Evolutionary conservation across 768 basidiomycete genomes (phyloP), one percentile per base, ranked within the genome.

Genomic region (Cystobasidium onofrii): DNA sequence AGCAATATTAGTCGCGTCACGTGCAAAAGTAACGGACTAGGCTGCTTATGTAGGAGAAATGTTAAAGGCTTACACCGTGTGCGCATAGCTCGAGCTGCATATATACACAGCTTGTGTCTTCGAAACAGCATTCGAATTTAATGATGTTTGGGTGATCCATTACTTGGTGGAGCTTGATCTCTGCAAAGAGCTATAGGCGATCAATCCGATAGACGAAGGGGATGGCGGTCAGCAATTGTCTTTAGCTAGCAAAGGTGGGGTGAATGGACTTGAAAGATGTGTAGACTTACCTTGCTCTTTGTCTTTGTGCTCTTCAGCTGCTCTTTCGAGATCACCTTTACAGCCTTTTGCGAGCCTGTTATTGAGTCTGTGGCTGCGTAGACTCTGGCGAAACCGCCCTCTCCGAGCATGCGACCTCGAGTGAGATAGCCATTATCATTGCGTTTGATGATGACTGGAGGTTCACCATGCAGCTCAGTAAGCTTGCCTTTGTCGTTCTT

Each of bases 121-220:
- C 94, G 79, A 97, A 98, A 81, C 93, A 95, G 76, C 96, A 92
- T 64, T 88, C 85, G 81, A 98, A 97, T 13, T 83, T 82, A 64
- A 97, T 93, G 75, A 99, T 91, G 81, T 99, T 94, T 20, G 92
- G 90, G 78, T 98, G 95, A 29, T 86, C 82, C 60, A 99, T 86
- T 17, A 91, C 88, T 74, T 89, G 88, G 81, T 99, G 95, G 61
- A 99, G 92, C 84, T 95, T 96, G 79, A 99, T 99, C 85, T 99
- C 95, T 74, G 95, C 94, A 79, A 93, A 99, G 57, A 99, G 86
- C 95, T 97, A 34, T 9, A 20, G 46, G 46, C 18, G 43, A 50
- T 34, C 0, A 7, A 17, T n/a, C n/a, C n/a, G 50, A 7, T 18
- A 41, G 34, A 71, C 39, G 4, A 46, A 34, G 29, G 29, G 62